phyloP scores from a whole-genome alignment of 345 rosid species.

The Gossypium mustelinum region DNA sequence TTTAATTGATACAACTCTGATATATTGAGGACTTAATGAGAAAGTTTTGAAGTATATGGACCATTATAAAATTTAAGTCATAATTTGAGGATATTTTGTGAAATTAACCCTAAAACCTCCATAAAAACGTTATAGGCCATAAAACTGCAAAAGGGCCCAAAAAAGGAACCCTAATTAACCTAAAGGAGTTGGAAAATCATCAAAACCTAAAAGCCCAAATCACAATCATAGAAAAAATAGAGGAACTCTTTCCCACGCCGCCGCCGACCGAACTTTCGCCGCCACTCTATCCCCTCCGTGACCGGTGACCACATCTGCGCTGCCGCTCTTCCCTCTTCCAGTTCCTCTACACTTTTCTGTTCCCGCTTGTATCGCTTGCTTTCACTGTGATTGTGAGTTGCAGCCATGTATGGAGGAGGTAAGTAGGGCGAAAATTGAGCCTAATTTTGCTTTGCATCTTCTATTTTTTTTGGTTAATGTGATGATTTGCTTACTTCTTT shows the following conservation, averaged over 20 bases:
- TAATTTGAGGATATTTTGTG: too few species aligned
- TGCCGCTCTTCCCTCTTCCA: background rate
- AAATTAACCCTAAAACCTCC: background rate
- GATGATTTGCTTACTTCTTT: background rate
- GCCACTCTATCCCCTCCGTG: background rate
- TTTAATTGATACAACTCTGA: too few species aligned
- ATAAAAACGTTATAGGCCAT: background rate
- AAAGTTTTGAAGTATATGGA: too few species aligned
- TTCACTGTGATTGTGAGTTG: background rate
- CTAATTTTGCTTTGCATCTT: conserved; percentile 1
- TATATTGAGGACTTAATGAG: too few species aligned
- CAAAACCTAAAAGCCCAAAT: conserved; percentile 12
- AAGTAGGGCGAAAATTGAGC: conserved; percentile 21
- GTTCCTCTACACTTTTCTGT: background rate
- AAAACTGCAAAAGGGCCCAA: background rate
- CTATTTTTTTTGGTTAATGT: background rate
- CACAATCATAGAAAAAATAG: background rate
- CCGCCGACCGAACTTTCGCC: background rate
- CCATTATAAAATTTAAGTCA: too few species aligned
- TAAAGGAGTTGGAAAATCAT: background rate
- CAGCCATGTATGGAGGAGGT: conserved; percentile 97
- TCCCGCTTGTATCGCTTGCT: background rate
- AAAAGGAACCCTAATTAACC: background rate
- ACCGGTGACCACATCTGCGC: background rate
- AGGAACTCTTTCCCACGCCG: background rate